phyloP scores from a whole-genome alignment of 306 rosid genomes.

The Urtica urens region DNA sequence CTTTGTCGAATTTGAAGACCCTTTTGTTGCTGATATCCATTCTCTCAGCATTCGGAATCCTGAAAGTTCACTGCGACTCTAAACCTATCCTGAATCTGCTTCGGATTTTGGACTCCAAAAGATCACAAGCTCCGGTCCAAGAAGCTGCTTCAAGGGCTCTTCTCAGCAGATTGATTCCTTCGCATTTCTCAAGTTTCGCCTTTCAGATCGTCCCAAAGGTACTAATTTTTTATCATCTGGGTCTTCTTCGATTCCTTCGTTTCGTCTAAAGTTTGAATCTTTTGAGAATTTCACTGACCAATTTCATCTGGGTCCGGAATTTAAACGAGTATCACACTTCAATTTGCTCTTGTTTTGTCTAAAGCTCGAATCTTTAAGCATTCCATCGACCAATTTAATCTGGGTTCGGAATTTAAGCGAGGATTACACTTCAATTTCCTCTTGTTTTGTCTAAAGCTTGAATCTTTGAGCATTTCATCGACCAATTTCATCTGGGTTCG shows the following conservation, averaged over 20 bases:
- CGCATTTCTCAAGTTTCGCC: slow-evolving; percentile 46
- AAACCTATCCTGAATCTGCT: slow-evolving; percentile 48
- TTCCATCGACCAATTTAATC: no score
- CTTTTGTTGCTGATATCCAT: slow-evolving; percentile 33
- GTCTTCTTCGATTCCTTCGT: slow-evolving; percentile 1
- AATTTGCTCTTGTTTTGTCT: no score
- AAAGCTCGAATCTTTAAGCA: no score
- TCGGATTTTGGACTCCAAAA: slow-evolving; percentile 54
- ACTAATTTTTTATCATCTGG: slow-evolving; percentile 10
- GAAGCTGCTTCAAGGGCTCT: slow-evolving; percentile 60
- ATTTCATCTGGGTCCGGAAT: not conserved
- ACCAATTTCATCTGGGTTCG: no score
- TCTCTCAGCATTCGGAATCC: slow-evolving; percentile 11
- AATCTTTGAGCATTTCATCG: no score
- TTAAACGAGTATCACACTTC: no score
- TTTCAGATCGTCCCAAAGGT: slow-evolving; percentile 67
- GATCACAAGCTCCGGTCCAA: slow-evolving; percentile 54
- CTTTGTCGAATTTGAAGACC: slow-evolving; percentile 37
- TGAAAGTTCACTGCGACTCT: slow-evolving; percentile 25
- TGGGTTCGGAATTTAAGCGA: no score
- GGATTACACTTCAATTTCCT: no score
- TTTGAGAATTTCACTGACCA: not conserved
- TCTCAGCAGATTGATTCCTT: slow-evolving; percentile 58
- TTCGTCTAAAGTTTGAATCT: not conserved
- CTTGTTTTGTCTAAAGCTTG: no score